phyloP scores from a whole-genome alignment of 2,329 filamentous ascomycete genomes.

The Curvularia verruculosa region DNA sequence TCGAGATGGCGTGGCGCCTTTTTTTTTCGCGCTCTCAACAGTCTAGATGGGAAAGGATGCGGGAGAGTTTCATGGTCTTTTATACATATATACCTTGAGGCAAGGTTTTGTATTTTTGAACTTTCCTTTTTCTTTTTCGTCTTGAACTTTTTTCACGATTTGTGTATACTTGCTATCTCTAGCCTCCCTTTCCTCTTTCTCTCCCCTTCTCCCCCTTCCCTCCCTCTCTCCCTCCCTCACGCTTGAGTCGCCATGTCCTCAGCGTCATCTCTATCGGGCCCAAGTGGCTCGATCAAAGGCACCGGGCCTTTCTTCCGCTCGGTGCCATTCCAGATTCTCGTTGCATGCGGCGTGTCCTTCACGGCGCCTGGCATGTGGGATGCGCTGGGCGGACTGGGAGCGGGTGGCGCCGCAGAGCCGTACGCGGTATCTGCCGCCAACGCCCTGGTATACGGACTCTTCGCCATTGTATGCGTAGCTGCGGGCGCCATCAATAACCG shows the following conservation, averaged over 20 bases:
- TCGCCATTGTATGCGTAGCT: slow-evolving; percentile 39
- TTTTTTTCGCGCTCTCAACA: neutral
- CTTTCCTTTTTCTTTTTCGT: neutral
- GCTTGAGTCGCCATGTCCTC: slow-evolving; percentile 18
- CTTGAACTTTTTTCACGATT: no score
- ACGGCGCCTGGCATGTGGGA: slow-evolving; percentile 47
- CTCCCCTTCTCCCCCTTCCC: neutral
- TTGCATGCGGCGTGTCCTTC: slow-evolving; percentile 45
- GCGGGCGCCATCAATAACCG: slow-evolving; percentile 49
- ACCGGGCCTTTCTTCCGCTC: slow-evolving; percentile 39
- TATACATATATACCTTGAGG: no score
- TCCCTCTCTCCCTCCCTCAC: neutral
- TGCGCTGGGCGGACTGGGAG: slow-evolving; percentile 42
- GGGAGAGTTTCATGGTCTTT: no score
- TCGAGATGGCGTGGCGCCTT: no score
- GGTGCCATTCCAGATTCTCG: slow-evolving; percentile 42
- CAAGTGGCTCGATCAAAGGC: slow-evolving; percentile 22
- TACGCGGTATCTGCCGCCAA: slow-evolving; percentile 45
- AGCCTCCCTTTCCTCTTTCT: no score
- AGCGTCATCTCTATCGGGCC: slow-evolving; percentile 11
- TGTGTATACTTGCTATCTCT: no score
- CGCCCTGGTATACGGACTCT: slow-evolving; percentile 42
- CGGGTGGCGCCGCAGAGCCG: slow-evolving; percentile 43
- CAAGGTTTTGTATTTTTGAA: no score
- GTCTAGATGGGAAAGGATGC: neutral